These are phyloP conservation scores for Fistulifera solaris DNA, from an alignment of 108 stramenopile species.

Conservation along the genomic window DNA sequence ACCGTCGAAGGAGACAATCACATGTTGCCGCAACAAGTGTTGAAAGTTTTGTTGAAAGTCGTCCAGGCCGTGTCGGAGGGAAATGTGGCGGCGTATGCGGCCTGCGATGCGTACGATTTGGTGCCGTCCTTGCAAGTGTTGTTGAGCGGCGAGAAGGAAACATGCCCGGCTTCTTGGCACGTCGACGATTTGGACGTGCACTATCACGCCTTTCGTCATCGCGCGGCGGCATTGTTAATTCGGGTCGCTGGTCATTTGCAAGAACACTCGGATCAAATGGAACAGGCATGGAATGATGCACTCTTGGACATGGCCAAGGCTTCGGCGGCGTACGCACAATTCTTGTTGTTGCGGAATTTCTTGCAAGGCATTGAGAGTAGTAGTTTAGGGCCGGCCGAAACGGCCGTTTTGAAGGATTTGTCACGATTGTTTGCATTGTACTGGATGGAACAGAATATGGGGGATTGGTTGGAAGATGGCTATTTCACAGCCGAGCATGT, in stretches of 20 bases:
- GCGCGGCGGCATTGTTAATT: slow-evolving; percentile 58
- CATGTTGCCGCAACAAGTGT: slow-evolving; percentile 86
- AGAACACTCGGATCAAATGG: slow-evolving; percentile 22
- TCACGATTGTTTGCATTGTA: slow-evolving; percentile 71
- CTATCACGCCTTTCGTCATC: slow-evolving; percentile 50
- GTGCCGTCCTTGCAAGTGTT: slow-evolving; percentile 36
- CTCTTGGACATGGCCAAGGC: slow-evolving; percentile 66
- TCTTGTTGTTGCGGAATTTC: slow-evolving; percentile 65
- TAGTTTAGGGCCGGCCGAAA: slow-evolving; percentile 15
- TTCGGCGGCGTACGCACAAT: slow-evolving; percentile 69
- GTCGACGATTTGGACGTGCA: neutral
- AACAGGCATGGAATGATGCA: slow-evolving; percentile 78
- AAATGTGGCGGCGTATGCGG: slow-evolving; percentile 17
- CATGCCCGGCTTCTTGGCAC: slow-evolving; percentile 11
- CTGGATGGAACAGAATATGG: slow-evolving; percentile 81
- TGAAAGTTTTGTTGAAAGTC: slow-evolving; percentile 78
- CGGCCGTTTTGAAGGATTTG: slow-evolving; percentile 44
- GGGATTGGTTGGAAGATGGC: slow-evolving; percentile 76
- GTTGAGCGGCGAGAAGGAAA: slow-evolving; percentile 14
- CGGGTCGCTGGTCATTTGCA: slow-evolving; percentile 59
- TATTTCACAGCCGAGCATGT: slow-evolving; percentile 42
- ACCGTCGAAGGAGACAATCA: slow-evolving; percentile 93
- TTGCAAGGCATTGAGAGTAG: slow-evolving; percentile 32
- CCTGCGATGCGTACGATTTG: slow-evolving; percentile 34
- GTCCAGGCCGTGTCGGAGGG: slow-evolving; percentile 28